These are phyloP conservation scores for Polytrichum commune DNA, from an alignment of 225 moss, liverwort and hornwort genomes.

Conservation along the genomic window DNA sequence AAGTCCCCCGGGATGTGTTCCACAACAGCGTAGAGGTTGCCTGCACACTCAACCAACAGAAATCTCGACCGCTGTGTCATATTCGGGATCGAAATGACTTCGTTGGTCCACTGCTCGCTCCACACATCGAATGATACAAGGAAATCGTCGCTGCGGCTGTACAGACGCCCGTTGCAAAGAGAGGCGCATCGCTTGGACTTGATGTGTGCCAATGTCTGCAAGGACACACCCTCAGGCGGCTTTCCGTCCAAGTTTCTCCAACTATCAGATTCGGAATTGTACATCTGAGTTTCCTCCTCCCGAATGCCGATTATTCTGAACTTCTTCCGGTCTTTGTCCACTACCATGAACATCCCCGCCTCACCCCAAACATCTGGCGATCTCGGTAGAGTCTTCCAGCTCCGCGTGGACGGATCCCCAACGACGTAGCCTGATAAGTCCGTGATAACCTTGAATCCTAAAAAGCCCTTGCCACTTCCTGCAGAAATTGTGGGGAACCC, in stretches of 20 bases:
- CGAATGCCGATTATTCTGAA: slow-evolving; percentile 38
- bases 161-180: slow-evolving; percentile 28
- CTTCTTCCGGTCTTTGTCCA: slow-evolving; percentile 6
- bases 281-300: slow-evolving; percentile 35
- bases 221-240: slow-evolving; percentile 5
- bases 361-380: slow-evolving; percentile 38
- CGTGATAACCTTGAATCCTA: slow-evolving; percentile 21
- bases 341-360: slow-evolving; percentile 42
- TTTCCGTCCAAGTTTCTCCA: slow-evolving; percentile 32
- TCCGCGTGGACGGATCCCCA: slow-evolving; percentile 24
- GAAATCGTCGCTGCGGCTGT: slow-evolving; percentile 15
- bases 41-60: slow-evolving; percentile 27
- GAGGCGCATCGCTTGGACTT: slow-evolving; percentile 19
- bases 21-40: slow-evolving; percentile 25
- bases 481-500: neutral
- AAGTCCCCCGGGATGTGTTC: slow-evolving; percentile 3
- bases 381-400: slow-evolving; percentile 39
- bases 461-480: slow-evolving; percentile 36
- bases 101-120: slow-evolving; percentile 30
- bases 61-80: neutral
- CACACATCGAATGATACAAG: slow-evolving; percentile 33
- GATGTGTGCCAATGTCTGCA: slow-evolving; percentile 19
- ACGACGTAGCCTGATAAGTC: slow-evolving; percentile 34
- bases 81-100: slow-evolving; percentile 17
- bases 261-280: slow-evolving; percentile 24